Conservation (phyloP, 768 basidiomycete species). For the Coprinopsis marcescibilis region DNA sequence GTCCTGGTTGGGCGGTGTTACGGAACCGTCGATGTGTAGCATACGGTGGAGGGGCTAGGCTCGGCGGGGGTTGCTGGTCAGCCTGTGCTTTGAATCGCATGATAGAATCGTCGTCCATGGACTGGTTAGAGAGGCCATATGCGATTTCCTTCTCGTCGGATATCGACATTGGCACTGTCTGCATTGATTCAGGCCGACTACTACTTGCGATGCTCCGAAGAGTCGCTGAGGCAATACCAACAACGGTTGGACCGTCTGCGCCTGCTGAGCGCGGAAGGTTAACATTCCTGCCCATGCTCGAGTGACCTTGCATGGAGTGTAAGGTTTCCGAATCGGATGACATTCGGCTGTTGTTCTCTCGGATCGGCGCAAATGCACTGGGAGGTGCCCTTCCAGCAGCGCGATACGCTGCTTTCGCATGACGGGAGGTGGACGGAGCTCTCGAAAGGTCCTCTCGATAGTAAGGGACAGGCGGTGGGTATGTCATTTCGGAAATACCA, state of each 20-base stretch:
- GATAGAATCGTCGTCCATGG: conserved; percentile 13
- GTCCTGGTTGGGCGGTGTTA: background rate
- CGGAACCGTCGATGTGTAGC: conserved; percentile 1
- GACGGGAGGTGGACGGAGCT: no score
- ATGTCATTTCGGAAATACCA: conserved; percentile 50
- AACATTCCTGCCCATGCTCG: conserved; percentile 17
- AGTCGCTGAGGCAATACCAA: conserved; percentile 28
- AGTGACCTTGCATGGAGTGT: conserved; percentile 25
- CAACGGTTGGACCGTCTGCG: conserved; percentile 19
- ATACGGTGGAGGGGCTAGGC: background rate
- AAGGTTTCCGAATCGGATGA: conserved; percentile 37
- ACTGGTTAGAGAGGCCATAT: conserved; percentile 1
- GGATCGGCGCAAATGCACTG: conserved; percentile 29
- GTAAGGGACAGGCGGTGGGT: conserved; percentile 35
- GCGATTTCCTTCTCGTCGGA: conserved; percentile 3
- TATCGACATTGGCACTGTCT: conserved; percentile 8
- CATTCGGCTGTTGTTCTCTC: conserved; percentile 18
- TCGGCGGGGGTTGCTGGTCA: conserved; percentile 5
- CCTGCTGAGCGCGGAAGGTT: conserved; percentile 5
- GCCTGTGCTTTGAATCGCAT: conserved; percentile 14
- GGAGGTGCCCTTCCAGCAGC: conserved; percentile 24
- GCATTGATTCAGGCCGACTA: conserved; percentile 16
- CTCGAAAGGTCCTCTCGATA: conserved; percentile 10
- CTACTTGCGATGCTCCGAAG: conserved; percentile 20
- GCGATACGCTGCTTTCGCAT: no score